Conservation (phyloP, 164 flowering plant genomes). For the Umbilicus rupestris region DNA sequence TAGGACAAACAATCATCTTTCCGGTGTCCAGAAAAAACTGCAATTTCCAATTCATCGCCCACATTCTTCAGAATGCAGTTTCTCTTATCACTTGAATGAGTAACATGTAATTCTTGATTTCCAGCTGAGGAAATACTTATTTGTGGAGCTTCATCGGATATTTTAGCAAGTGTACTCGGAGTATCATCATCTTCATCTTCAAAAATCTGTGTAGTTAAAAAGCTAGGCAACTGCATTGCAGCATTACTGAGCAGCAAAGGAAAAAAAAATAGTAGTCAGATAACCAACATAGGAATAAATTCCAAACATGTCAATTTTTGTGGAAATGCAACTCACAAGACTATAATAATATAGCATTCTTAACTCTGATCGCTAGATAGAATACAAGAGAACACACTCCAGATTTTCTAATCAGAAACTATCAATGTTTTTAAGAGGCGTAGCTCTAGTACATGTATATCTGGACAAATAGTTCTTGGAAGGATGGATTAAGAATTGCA, state of each 20-base stretch:
- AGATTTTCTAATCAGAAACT: too few relatives aligned
- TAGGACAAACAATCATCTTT: slow-evolving; percentile 33
- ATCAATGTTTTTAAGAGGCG: too few relatives aligned
- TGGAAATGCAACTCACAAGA: not conserved
- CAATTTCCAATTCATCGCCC: slow-evolving; percentile 93
- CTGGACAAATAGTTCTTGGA: too few relatives aligned
- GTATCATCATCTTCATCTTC: slow-evolving; percentile 56
- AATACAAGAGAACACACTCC: not conserved
- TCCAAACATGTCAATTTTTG: not conserved
- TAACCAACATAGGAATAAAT: not conserved
- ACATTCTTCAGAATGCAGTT: slow-evolving; percentile 69
- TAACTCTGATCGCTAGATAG: not conserved
- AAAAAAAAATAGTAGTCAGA: not conserved
- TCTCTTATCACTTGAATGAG: slow-evolving; percentile 52
- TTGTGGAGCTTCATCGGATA: slow-evolving; percentile 24
- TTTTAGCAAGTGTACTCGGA: slow-evolving; percentile 31
- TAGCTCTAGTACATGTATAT: too few relatives aligned
- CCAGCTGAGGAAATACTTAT: slow-evolving; percentile 19
- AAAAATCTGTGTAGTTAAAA: slow-evolving; percentile 57
- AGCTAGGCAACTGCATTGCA: slow-evolving; percentile 85
- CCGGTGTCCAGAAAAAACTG: slow-evolving; percentile 65
- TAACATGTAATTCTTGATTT: slow-evolving; percentile 29
- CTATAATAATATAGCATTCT: not conserved
- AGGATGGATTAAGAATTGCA: too few relatives aligned
- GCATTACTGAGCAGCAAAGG: slow-evolving; percentile 56